Percentiles rank a stretch among this genome's conserved stretches.
These are phyloP conservation scores for Carex kokanica DNA, from an alignment of 176 grass and related monocot species.

Conservation along the genomic window DNA sequence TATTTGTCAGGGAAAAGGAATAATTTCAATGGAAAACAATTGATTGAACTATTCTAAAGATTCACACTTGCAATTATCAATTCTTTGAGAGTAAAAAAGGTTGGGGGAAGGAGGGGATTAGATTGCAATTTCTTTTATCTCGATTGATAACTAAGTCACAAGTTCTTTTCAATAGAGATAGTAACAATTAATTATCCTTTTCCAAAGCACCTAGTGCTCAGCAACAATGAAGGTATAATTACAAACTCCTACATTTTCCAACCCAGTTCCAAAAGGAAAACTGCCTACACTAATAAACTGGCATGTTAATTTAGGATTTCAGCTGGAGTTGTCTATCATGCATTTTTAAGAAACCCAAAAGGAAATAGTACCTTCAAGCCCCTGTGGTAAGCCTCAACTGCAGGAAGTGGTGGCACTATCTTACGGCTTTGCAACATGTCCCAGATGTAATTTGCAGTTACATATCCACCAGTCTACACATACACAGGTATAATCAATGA, in stretches of 20 bases:
- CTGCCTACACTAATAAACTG: background rate
- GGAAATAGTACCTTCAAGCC: conserved; percentile 72
- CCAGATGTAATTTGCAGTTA: conserved; percentile 86
- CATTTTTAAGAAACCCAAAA: background rate
- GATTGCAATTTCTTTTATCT: background rate
- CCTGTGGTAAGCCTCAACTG: conserved; percentile 80
- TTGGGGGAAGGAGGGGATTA: background rate
- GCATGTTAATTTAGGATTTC: background rate
- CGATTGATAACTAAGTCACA: background rate
- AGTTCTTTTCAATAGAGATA: background rate
- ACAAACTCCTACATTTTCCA: background rate
- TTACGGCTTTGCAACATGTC: conserved; percentile 81
- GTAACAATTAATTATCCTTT: background rate
- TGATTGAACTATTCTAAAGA: background rate
- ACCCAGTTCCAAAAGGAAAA: background rate
- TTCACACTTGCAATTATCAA: background rate
- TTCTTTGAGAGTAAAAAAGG: background rate
- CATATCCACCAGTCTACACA: conserved; percentile 85
- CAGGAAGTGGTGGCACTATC: conserved; percentile 54
- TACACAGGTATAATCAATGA: conserved; percentile 6
- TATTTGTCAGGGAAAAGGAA: background rate
- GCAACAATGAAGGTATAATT: background rate
- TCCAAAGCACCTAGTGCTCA: background rate
- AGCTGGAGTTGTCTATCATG: background rate
- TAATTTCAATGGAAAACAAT: background rate